Evolutionary conservation across 352 stramenopile species (phyloP).

Genomic region (Phytophthora hibernalis): DNA sequence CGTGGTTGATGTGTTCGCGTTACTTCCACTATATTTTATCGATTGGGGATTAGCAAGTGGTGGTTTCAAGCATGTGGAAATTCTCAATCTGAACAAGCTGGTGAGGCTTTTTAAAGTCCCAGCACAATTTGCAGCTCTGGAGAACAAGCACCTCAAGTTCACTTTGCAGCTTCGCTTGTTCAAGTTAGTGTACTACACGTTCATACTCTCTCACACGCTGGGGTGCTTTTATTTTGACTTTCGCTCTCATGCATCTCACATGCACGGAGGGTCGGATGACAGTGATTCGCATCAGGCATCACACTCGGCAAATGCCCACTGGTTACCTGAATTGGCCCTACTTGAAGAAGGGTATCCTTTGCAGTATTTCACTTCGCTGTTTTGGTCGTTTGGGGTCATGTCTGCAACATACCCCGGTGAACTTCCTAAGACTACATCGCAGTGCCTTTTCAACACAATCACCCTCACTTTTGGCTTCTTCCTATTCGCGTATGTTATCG

Average conservation of each 20-base stretch:
- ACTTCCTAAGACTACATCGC: constrained; percentile 52
- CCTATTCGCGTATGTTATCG: constrained; percentile 76
- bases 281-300: neutral
- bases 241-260: constrained; percentile 30
- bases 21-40: constrained; percentile 60
- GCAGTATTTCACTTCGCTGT: constrained; percentile 71
- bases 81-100: constrained; percentile 78
- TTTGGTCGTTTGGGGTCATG: constrained; percentile 78
- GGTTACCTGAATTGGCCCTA: constrained; percentile 43
- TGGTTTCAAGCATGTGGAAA: constrained; percentile 32
- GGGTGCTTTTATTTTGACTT: constrained; percentile 75
- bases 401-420: constrained; percentile 61
- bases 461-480: constrained; percentile 78
- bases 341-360: constrained; percentile 35
- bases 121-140: constrained; percentile 52
- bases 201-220: constrained; percentile 62
- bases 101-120: constrained; percentile 66
- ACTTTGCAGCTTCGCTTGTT: constrained; percentile 69
- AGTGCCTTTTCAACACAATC: constrained; percentile 63
- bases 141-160: constrained; percentile 71
- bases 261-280: constrained; percentile 13
- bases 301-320: constrained; percentile 31
- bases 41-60: constrained; percentile 42
- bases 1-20: constrained; percentile 50
- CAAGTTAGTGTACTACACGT: constrained; percentile 83